phyloP scores from a whole-genome alignment of 2,329 filamentous ascomycete genomes.

The Fusarium beomiforme region DNA sequence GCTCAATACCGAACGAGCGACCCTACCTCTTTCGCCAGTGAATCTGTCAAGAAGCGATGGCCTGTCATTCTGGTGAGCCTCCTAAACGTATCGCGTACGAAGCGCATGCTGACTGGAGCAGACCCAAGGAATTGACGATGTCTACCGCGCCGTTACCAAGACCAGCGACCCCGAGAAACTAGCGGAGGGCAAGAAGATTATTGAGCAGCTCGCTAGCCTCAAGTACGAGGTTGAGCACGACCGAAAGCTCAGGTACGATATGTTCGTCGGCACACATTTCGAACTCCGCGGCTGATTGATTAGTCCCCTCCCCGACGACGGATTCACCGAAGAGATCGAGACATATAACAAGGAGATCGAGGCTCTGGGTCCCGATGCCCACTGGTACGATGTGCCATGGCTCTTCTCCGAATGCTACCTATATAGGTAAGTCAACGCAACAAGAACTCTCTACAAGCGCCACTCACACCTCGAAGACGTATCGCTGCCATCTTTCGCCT shows the following conservation, averaged over 20 bases:
- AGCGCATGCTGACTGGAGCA: conserved; percentile 48
- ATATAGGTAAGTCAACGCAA: conserved; percentile 68
- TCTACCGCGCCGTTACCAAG: conserved; percentile 77
- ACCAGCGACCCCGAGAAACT: conserved; percentile 70
- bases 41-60: conserved; percentile 89
- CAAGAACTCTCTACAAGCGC: background rate
- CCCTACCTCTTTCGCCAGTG: conserved; percentile 84
- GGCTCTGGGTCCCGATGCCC: conserved; percentile 71
- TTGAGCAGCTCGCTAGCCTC: conserved; percentile 79
- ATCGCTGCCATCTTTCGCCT: conserved; percentile 81
- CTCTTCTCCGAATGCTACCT: conserved; percentile 94
- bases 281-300: background rate
- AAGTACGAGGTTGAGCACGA: conserved; percentile 98
- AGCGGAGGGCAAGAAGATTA: conserved; percentile 86
- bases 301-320: conserved; percentile 81
- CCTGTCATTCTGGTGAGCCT: conserved; percentile 84
- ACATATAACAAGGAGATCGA: conserved; percentile 89
- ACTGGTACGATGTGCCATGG: conserved; percentile 90
- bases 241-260: conserved; percentile 74
- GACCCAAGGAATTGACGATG: conserved; percentile 93
- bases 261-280: too few relatives aligned
- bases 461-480: conserved; percentile 60
- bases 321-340: conserved; percentile 79
- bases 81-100: background rate
- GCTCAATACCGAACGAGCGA: conserved; percentile 83